Evolutionary conservation across 352 stramenopile genomes (phyloP).

Genomic region (Phytopythium helicoides): DNA sequence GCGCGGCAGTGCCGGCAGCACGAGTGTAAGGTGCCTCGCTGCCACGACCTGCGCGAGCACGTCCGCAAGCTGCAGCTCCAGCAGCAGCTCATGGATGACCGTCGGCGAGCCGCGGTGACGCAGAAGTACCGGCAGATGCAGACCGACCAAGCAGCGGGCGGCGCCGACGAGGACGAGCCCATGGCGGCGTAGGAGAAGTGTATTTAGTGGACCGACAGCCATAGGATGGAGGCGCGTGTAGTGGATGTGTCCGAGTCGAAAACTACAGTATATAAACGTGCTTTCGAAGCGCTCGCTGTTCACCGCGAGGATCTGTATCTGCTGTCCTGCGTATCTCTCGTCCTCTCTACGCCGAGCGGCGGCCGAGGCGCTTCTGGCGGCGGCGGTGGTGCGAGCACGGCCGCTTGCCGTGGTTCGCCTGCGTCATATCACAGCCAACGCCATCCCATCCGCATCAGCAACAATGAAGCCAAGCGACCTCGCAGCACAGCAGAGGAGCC

Average conservation of each 20-base stretch:
- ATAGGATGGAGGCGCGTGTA: not conserved
- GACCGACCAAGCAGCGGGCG: slow-evolving; percentile 23
- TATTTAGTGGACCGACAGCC: slow-evolving; percentile 6
- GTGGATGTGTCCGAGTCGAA: not conserved
- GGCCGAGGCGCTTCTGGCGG: slow-evolving; percentile 76
- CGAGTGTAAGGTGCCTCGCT: slow-evolving; percentile 95
- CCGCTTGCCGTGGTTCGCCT: slow-evolving; percentile 87
- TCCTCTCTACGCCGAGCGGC: slow-evolving; percentile 27
- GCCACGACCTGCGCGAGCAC: slow-evolving; percentile 94
- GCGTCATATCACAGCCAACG: not conserved
- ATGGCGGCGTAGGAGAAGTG: slow-evolving; percentile 18
- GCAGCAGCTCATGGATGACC: slow-evolving; percentile 98
- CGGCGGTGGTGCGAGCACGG: slow-evolving; percentile 79
- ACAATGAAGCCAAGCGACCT: too few species aligned
- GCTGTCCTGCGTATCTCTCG: not conserved
- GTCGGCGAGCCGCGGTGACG: slow-evolving; percentile 86
- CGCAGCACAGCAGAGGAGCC: too few species aligned
- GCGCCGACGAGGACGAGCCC: slow-evolving; percentile 32
- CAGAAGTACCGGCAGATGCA: slow-evolving; percentile 87
- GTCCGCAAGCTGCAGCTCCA: slow-evolving; percentile 95
- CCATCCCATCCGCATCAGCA: not conserved
- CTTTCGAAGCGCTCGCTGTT: not conserved
- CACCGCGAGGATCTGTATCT: not conserved
- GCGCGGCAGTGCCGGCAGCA: slow-evolving; percentile 94
- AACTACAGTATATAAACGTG: slow-evolving; percentile 12